Percentiles rank a stretch among this genome's conserved stretches.
These are phyloP conservation scores for Epithemia pelagica DNA, from an alignment of 108 stramenopile genomes.

Conservation along the genomic window DNA sequence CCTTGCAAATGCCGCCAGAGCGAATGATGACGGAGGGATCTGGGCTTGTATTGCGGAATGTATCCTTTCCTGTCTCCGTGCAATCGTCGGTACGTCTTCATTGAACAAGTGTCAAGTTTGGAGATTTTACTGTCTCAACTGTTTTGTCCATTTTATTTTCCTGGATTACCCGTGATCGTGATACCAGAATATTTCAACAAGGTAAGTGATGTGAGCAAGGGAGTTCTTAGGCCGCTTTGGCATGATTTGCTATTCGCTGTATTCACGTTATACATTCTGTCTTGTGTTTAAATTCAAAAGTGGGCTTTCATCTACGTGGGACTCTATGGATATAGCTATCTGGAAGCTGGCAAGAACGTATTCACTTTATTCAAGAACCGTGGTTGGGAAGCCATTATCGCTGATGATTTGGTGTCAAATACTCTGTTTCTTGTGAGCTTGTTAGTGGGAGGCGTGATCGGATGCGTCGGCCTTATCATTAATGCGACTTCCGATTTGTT, in stretches of 20 bases:
- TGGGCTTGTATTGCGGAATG: constrained; percentile 55
- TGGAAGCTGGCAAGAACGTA: constrained; percentile 79
- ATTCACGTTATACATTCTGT: neutral
- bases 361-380: constrained; percentile 75
- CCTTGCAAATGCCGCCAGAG: constrained; percentile 47
- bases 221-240: no score
- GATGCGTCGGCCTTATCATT: constrained; percentile 37
- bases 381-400: constrained; percentile 89
- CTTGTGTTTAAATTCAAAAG: no score
- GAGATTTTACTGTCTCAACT: constrained; percentile 20
- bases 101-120: constrained; percentile 31
- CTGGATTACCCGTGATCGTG: no score
- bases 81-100: constrained; percentile 13
- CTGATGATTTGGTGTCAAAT: constrained; percentile 80
- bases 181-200: constrained; percentile 44
- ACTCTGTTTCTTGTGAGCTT: constrained; percentile 45
- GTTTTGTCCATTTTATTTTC: no score
- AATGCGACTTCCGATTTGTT: constrained; percentile 32
- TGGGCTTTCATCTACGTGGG: constrained; percentile 90
- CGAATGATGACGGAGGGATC: constrained; percentile 42
- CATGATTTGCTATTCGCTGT: no score
- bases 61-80: constrained; percentile 44
- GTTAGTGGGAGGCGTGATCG: constrained; percentile 60
- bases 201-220: constrained; percentile 43
- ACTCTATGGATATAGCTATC: constrained; percentile 73